Percentiles rank a stretch among this genome's conserved stretches.
phyloP scores from a whole-genome alignment of 805 yeast genomes.

The Metschnikowia cubensis region DNA sequence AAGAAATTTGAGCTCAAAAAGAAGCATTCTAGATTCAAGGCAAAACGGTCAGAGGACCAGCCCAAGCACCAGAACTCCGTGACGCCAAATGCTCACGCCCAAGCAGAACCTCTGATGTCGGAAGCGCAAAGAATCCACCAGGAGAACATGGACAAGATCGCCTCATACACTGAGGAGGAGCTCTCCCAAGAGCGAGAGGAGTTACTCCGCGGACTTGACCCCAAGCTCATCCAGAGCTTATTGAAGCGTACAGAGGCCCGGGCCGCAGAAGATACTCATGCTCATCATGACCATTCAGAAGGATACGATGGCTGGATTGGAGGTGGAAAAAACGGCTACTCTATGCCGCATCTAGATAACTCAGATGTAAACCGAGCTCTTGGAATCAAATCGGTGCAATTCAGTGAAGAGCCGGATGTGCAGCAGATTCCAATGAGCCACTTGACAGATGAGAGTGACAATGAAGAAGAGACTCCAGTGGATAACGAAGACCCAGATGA shows the following conservation, averaged over 20 bases:
- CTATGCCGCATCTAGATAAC: conserved; percentile 31
- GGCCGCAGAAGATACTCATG: conserved; percentile 21
- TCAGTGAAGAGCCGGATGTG: conserved; percentile 11
- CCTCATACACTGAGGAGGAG: conserved; percentile 62
- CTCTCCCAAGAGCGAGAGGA: conserved; percentile 63
- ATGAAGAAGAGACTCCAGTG: conserved; percentile 21
- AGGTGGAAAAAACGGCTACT: conserved; percentile 35
- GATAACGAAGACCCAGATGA: conserved; percentile 38
- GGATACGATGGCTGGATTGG: conserved; percentile 41
- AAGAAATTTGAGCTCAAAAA: conserved; percentile 25
- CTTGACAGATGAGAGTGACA: conserved; percentile 17
- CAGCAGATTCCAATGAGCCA: conserved; percentile 12
- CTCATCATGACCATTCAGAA: conserved; percentile 36
- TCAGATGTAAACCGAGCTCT: conserved; percentile 36
- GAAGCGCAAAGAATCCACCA: conserved; percentile 74
- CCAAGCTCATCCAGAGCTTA: conserved; percentile 57
- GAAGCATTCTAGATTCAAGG: conserved; percentile 11
- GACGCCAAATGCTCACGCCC: too few species aligned
- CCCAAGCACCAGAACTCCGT: neutral
- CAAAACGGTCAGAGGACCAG: neutral
- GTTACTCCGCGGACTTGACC: conserved; percentile 62
- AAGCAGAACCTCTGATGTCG: conserved; percentile 16
- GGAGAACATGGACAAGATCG: conserved; percentile 64
- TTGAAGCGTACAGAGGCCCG: conserved; percentile 55
- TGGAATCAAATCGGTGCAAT: conserved; percentile 25